phyloP scores from a whole-genome alignment of 495 filamentous ascomycete species.

The Neurospora tetrasperma region DNA sequence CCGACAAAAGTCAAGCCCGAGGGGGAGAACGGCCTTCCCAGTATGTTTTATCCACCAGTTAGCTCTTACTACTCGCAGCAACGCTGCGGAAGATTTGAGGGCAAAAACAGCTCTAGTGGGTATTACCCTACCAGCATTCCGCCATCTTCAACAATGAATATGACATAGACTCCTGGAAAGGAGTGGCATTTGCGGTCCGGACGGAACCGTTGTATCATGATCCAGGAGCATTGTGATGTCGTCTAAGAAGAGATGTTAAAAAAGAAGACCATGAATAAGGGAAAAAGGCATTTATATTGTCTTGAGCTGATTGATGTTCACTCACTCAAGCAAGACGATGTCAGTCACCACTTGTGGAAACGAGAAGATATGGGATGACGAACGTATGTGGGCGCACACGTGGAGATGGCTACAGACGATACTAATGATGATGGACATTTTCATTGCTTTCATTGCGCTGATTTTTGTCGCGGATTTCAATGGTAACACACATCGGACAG shows the following conservation, averaged over 20 bases:
- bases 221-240: background rate
- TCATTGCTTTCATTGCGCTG: background rate
- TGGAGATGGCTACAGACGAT: background rate
- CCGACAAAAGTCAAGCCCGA: constrained; percentile 36
- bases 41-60: constrained; percentile 27
- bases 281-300: background rate
- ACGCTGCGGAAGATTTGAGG: constrained; percentile 34
- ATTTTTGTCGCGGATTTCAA: background rate
- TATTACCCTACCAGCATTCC: constrained; percentile 35
- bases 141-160: constrained; percentile 20
- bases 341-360: background rate
- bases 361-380: background rate
- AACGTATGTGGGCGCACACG: background rate
- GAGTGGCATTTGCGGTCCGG: background rate
- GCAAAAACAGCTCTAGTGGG: constrained; percentile 32
- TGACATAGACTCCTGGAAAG: constrained; percentile 6
- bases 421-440: background rate
- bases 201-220: background rate
- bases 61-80: constrained; percentile 23
- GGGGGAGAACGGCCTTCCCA: constrained; percentile 30
- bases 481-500: background rate
- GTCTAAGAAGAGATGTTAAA: background rate
- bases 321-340: background rate
- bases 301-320: background rate
- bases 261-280: background rate